Conservation (phyloP, 1,284 basidiomycete genomes). For the Apiotrichum gamsii region DNA sequence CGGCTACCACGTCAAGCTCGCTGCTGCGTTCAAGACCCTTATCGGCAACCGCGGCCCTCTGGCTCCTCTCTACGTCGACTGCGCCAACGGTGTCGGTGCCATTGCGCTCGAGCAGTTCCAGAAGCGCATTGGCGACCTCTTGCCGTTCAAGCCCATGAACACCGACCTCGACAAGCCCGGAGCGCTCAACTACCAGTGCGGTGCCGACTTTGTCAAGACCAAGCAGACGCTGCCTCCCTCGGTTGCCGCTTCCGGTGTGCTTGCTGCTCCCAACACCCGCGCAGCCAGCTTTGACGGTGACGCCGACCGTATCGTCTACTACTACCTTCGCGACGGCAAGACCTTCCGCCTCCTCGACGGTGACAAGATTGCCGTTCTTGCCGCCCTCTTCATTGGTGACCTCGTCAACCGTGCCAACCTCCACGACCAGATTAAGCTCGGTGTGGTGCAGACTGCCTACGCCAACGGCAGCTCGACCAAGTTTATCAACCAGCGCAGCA, state of each 20-base stretch:
- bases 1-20: slow-evolving; percentile 82
- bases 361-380: slow-evolving; percentile 94
- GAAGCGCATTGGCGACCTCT: slow-evolving; percentile 44
- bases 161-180: slow-evolving; percentile 61
- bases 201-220: slow-evolving; percentile 97
- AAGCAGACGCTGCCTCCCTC: slow-evolving; percentile 68
- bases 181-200: slow-evolving; percentile 78
- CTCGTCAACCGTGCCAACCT: slow-evolving; percentile 78
- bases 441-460: slow-evolving; percentile 97
- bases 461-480: slow-evolving; percentile 96
- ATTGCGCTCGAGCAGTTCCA: slow-evolving; percentile 58
- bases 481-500: slow-evolving; percentile 58
- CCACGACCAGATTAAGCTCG: slow-evolving; percentile 60
- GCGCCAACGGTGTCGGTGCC: slow-evolving; percentile 95
- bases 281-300: slow-evolving; percentile 95
- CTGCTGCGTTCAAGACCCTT: slow-evolving; percentile 77
- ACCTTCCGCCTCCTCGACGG: slow-evolving; percentile 92
- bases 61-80: slow-evolving; percentile 68
- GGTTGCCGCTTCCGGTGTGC: slow-evolving; percentile 45
- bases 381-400: slow-evolving; percentile 87
- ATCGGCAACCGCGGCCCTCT: slow-evolving; percentile 58
- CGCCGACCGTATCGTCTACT: slow-evolving; percentile 95
- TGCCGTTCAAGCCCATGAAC: slow-evolving; percentile 56
- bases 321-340: slow-evolving; percentile 61
- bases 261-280: slow-evolving; percentile 63